Base-by-base conservation (phyloP, 2,329 filamentous ascomycete genomes). In the Dactylellina leptospora region DNA sequence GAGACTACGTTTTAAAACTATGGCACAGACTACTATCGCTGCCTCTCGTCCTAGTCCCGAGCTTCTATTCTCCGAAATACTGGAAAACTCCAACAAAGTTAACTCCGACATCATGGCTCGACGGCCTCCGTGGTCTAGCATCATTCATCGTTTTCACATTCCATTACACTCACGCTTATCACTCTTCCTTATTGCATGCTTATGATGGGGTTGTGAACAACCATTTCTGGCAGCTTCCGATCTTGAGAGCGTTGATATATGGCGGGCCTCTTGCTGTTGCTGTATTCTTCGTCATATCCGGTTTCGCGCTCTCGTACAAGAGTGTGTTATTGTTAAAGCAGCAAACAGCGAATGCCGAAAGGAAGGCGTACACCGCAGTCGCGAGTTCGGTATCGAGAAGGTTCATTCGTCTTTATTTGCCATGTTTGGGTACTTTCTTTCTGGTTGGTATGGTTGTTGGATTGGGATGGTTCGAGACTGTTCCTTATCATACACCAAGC, bases 201-300 rank as follows among this genome's bases (percentile, higher is more conserved):
- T 81, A 82, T 76, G 62, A 48, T 61, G 62, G 40, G 23, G 16
- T 10, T 8, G 50, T 11, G 27, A 50, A 59, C 60, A 36, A 78
- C 79, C 44, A 76, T 80, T 20, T 76, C 11, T 73, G 84, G 18
- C 83, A 84, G 75, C 76, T 83, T 11, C 83, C 83, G 1, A 81
- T 82, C 54, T 10, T 83, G 5, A 80, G 82, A 58, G 77, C 83
- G 25, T 59, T 83, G 18, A n/a, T n/a, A n/a, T 82, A 79, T 74
- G 81, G 81, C 13, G 82, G 82, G 16, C 79, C 81, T 16, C 81
- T 82, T 6, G 82, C 83, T 81, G 83, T 84, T 1, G 81, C 83
- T 75, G 80, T 84, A 48, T 84, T 84, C 77, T 84, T 84, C 76
- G 80, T 84, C 74, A 82, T 84, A 33, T 84, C 82, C 0, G 83